A percentile compares a stretch with the other conserved stretches of the same genome.
These are phyloP conservation scores for Elaeis guineensis DNA, from an alignment of 176 grass and related monocot genomes.

Conservation along the genomic window DNA sequence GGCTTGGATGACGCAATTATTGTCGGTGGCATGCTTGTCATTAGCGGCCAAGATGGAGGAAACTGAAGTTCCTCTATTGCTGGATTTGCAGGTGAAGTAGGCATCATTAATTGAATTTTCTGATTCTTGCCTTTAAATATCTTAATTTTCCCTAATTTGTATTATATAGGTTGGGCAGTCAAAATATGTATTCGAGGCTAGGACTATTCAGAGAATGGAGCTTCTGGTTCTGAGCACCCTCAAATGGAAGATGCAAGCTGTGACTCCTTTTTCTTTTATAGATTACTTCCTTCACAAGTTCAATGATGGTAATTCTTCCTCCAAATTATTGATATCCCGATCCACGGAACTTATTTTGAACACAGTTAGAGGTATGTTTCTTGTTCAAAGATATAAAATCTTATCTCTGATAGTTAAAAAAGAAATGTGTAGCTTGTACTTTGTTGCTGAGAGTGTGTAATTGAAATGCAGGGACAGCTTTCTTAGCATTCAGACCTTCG, in stretches of 20 bases:
- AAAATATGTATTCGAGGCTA: slow-evolving; percentile 61
- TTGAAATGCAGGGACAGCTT: slow-evolving; percentile 59
- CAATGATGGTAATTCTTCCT: slow-evolving; percentile 37
- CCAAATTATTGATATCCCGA: slow-evolving; percentile 43
- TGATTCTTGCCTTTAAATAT: background rate
- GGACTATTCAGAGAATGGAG: slow-evolving; percentile 86
- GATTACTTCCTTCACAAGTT: slow-evolving; percentile 91
- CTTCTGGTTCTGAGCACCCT: slow-evolving; percentile 65
- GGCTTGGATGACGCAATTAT: slow-evolving; percentile 71
- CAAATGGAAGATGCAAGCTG: slow-evolving; percentile 82
- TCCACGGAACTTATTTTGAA: slow-evolving; percentile 61
- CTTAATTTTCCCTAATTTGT: slow-evolving; percentile 2
- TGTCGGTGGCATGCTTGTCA: slow-evolving; percentile 84
- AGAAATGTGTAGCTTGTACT: slow-evolving; percentile 1
- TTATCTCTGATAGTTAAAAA: background rate
- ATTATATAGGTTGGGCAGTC: slow-evolving; percentile 40
- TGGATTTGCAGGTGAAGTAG: slow-evolving; percentile 68
- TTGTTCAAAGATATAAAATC: slow-evolving; percentile 9
- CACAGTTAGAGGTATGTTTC: slow-evolving; percentile 51
- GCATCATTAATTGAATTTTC: slow-evolving; percentile 13
- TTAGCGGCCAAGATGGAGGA: slow-evolving; percentile 95
- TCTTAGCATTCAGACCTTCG: slow-evolving; percentile 73
- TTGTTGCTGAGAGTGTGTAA: slow-evolving; percentile 12
- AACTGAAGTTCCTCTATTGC: slow-evolving; percentile 56
- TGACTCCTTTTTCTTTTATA: slow-evolving; percentile 85